phyloP scores from a whole-genome alignment of 495 filamentous ascomycete species.

The Ramalina intermedia region DNA sequence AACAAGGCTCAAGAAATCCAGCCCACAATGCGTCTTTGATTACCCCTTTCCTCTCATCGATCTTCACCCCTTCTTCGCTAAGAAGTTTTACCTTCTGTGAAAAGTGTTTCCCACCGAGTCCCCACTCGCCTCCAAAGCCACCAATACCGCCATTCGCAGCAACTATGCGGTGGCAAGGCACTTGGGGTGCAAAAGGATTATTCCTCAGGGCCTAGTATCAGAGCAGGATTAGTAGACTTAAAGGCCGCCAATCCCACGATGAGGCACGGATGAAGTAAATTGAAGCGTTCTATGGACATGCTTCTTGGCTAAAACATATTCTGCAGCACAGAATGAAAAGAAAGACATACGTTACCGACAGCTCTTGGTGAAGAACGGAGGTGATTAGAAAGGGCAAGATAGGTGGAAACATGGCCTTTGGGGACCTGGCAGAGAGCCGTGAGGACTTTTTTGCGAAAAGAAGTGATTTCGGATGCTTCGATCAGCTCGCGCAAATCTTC shows the following conservation, averaged over 20 bases:
- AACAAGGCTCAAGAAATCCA: not conserved
- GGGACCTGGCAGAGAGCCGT: slow-evolving; percentile 51
- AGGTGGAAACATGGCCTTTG: slow-evolving; percentile 46
- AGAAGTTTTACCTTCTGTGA: slow-evolving; percentile 10
- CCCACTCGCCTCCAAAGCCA: slow-evolving; percentile 16
- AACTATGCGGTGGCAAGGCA: slow-evolving; percentile 21
- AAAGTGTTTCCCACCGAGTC: slow-evolving; percentile 5
- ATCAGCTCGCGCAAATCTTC: slow-evolving; percentile 17
- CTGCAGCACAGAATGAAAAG: no score
- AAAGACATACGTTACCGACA: slow-evolving; percentile 37
- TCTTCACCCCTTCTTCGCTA: slow-evolving; percentile 10
- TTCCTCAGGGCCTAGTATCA: slow-evolving; percentile 34
- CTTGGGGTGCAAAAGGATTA: slow-evolving; percentile 46
- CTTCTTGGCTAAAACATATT: no score
- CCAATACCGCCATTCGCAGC: slow-evolving; percentile 14
- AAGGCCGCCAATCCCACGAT: no score
- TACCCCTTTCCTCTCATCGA: slow-evolving; percentile 5
- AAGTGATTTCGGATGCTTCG: slow-evolving; percentile 23
- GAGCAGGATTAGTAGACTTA: no score
- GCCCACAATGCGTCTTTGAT: not conserved
- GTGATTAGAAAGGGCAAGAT: slow-evolving; percentile 44
- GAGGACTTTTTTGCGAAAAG: slow-evolving; percentile 39
- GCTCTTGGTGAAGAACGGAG: slow-evolving; percentile 53
- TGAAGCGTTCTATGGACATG: no score
- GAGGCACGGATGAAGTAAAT: no score